Base-by-base conservation (phyloP, 2,329 filamentous ascomycete genomes). In the Achaetomium macrosporum region DNA sequence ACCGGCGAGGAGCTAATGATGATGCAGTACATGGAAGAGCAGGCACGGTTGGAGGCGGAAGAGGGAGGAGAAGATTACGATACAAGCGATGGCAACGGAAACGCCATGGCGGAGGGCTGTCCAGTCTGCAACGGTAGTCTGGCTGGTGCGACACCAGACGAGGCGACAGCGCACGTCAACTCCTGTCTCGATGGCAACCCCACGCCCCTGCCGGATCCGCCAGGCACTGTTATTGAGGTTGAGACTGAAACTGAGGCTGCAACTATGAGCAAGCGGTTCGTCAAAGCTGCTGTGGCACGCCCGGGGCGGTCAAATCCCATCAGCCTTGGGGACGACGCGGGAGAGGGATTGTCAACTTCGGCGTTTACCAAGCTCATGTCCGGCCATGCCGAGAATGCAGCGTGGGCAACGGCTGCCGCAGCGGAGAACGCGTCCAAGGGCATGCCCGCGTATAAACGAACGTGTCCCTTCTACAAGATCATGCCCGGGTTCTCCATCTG, bases 391-490 rank as follows among this genome's bases (percentile, higher is more conserved):
- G 93, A 99, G 72, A 87, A 95, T 66, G 78, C 83, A 1, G 93
- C 93, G 1, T 99, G 93, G 93, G 84, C 87, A 1, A 83, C 81
- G 35, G 93, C 93, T 12, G 90, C 92, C 0, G 87, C 89, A 1
- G 78, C 87, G 1, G 90, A 96, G 66, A 73, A 81, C 29, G 81
- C 87, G 1, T 84, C 90, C 2, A 81, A 89, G 39, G 92, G 93
- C 19, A 93, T 90, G 65, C 88, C 87, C 16, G 86, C 91, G 0
- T 93, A 92, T 63, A 81, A 92, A 64, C 82, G 93, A 45, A 96
- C 90, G 0, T 99, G 93, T 65, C 93, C 93, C 0, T 99, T 99
- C 64, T 99, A 99, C 75, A 99, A 99, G 69, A 96, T 97, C 58
- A 85, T 99, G 72, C 91, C 92, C 0, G 90, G 90, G 0, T 87